Evolutionary conservation across 305 asterid species (phyloP).

Genomic region (Lippia alba): DNA sequence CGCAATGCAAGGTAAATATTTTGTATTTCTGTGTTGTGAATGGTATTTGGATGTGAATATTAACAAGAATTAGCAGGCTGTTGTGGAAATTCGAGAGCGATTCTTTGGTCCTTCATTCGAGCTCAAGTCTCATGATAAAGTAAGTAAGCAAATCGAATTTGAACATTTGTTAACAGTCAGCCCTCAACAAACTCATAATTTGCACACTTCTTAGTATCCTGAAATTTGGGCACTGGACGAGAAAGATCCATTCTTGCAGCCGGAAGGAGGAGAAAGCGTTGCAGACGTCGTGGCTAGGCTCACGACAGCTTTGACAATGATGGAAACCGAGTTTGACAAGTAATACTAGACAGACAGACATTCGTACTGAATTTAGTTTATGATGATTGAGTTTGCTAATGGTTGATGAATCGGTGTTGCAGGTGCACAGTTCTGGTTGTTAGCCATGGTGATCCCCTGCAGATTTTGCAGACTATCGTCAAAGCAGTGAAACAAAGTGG

Average conservation of each 20-base stretch:
- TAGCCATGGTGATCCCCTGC: constrained; percentile 96
- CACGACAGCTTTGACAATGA: constrained; percentile 58
- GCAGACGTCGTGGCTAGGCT: constrained; percentile 90
- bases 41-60: background rate
- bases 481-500: constrained; percentile 51
- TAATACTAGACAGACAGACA: constrained; percentile 34
- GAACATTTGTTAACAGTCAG: background rate
- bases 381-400: constrained; percentile 15
- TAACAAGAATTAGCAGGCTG: constrained; percentile 46
- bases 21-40: constrained; percentile 7
- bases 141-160: constrained; percentile 36
- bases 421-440: constrained; percentile 83
- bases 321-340: constrained; percentile 77
- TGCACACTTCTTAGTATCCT: constrained; percentile 54
- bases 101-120: constrained; percentile 83
- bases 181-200: constrained; percentile 26
- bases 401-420: constrained; percentile 26
- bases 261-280: constrained; percentile 98
- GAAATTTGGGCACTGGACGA: constrained; percentile 94
- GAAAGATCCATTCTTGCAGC: constrained; percentile 83
- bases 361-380: constrained; percentile 16
- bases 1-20: constrained; percentile 74
- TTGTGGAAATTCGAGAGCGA: constrained; percentile 74
- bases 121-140: constrained; percentile 85
- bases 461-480: constrained; percentile 81